Base-by-base conservation (phyloP, 164 flowering plant genomes). In the Berberis vulgaris region DNA sequence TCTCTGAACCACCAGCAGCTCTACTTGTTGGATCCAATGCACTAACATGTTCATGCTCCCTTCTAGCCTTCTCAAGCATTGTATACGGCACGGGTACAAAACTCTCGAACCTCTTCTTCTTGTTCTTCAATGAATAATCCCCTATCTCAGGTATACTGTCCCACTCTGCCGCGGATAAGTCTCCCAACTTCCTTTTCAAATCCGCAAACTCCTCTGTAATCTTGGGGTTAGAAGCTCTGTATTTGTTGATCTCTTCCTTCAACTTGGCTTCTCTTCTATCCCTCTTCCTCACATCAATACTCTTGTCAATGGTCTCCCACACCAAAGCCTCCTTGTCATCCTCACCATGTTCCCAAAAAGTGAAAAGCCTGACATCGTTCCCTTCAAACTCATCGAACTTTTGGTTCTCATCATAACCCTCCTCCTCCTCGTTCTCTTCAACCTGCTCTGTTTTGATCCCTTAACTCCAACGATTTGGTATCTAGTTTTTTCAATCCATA, bases 321-420 rank as follows among this genome's bases (percentile, higher is more conserved):
- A 94, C 87, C 0, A 86, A 86, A 77, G 99, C 99, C 70, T 89
- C 96, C 74, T 79, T 86, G 46, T 91, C 99, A 49, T 94, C 99
- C 66, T 94, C 99, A 62, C 89, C 99, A 52, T 94, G 91, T 74
- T 91, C 97, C 0, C 86, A 85, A 2, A 88, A 83, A 0, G 99
- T 95, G 64, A 94, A 94, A 52, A 91, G 69, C 10, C 97, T 97
- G 1, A 89, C 96, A 69, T 91, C 99, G 55, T 94, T 94, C 42
- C 97, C 99, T 64, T 94, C 99, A 60, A 94, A 91, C 66, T 91
- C 99, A 65, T 94, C 99, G 47, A 94, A 94, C 70, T 89, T 91
- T 80, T 91, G 97, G 58, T 94, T 94, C 83, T 94, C 99, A 66
- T 91, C 97, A 56, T 91, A 91, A 26, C 97, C 98, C 66, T 88